Percentiles rank a stretch among this genome's conserved stretches.
These are phyloP conservation scores for Gossypium gossypioides DNA, from an alignment of 441 rosid genomes.

Conservation along the genomic window DNA sequence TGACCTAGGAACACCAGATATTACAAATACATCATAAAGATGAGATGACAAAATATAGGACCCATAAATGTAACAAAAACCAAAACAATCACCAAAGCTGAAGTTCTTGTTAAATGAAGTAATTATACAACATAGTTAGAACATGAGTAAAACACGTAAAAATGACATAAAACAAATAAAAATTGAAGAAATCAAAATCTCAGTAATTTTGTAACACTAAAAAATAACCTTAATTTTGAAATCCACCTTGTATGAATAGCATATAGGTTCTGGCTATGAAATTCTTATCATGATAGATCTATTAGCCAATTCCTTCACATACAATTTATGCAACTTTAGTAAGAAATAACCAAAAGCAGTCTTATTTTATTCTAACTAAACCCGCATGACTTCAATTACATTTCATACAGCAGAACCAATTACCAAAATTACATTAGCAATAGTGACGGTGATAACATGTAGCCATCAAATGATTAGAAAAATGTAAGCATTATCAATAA, in stretches of 20 bases:
- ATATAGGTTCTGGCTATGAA: neutral
- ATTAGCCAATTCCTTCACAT: neutral
- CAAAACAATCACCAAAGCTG: neutral
- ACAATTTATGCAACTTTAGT: neutral
- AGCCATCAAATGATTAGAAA: neutral
- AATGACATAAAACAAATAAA: neutral
- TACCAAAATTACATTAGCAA: neutral
- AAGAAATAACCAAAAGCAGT: neutral
- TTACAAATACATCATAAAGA: neutral
- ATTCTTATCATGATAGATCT: neutral
- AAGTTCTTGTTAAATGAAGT: neutral
- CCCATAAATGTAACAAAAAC: neutral
- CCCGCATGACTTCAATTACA: neutral
- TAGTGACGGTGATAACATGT: neutral
- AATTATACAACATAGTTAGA: neutral
- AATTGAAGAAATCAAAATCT: neutral
- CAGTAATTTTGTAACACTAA: neutral
- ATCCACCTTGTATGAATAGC: neutral
- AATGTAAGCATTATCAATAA: neutral
- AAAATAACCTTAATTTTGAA: neutral
- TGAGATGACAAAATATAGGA: neutral
- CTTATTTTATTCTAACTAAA: neutral
- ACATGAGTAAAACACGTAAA: neutral
- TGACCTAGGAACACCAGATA: conserved; percentile 23
- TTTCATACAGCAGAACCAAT: neutral